Evolutionary conservation across 176 grass and related monocot genomes (phyloP), one percentile per base, ranked within the genome.

Genomic region (Chrysopogon serrulatus): DNA sequence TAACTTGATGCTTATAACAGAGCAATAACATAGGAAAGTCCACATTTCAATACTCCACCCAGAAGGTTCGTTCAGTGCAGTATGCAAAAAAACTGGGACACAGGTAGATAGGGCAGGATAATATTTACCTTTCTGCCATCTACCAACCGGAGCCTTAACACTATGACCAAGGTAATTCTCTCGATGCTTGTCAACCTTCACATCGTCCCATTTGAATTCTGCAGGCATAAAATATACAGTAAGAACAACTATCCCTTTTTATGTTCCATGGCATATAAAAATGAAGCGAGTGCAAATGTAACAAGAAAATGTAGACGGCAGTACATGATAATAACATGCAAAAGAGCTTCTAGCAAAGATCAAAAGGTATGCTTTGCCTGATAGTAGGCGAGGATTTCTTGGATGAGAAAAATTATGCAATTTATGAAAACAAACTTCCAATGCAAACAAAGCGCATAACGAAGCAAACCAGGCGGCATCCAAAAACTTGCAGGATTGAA

Each of bases 131-230:
- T 98, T 98, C 78, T 98, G 96, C 96, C 96, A 98, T 95, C 96
- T 90, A 70, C 96, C 96, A 83, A 98, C 96, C 78, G 96, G 80
- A 80, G 96, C 96, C 68, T 94, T 98, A 42, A 98, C 64, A 33
- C 96, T 98, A 73, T 98, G 96, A 51, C 96, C 96, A 28, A 98
- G 70, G 87, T 98, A 98, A 75, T 98, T 98, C 80, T 98, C 96
- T 59, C 96, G 75, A 84, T 98, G 93, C 85, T 98, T 98, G 83
- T 98, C 96, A 88, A 86, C 91, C 91, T 98, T 98, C 27, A 98
- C 96, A 87, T 98, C 96, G 53, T 98, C 96, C 96, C 96, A 98
- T 73, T 98, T 93, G 83, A 98, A 98, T 80, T 98, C 96, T 98
- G 92, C 68, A 79, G 15, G 23, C 87, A 73, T 16, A 79, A 59